Conservation (phyloP, 345 rosid species). For the Ceriops decandra region DNA sequence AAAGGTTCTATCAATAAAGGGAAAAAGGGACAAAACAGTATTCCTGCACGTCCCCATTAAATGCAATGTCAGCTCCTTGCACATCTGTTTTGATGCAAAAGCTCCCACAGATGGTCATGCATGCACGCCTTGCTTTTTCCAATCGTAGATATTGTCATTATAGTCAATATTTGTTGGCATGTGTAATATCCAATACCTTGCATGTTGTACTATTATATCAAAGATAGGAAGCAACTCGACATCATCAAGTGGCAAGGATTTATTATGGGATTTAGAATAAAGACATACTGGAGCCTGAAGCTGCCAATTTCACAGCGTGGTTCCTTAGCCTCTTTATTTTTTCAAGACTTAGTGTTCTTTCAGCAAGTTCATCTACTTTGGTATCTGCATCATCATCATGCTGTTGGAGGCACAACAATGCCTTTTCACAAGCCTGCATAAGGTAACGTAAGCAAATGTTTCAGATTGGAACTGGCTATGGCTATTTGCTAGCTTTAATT, state of each 20-base stretch:
- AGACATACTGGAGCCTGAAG: constrained; percentile 59
- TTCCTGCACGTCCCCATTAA: no score
- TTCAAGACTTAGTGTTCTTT: constrained; percentile 21
- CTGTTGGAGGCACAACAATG: constrained; percentile 40
- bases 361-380: constrained; percentile 21
- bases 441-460: constrained; percentile 2
- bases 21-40: no score
- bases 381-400: constrained; percentile 13
- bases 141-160: no score
- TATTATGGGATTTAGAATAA: background rate
- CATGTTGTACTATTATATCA: background rate
- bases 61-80: no score
- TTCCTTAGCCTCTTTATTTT: constrained; percentile 47
- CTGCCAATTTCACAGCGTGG: constrained; percentile 37
- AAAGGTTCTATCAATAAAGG: no score
- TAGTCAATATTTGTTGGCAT: no score
- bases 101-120: no score
- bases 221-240: background rate
- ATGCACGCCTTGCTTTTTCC: no score
- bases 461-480: background rate
- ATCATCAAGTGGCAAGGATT: background rate
- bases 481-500: no score
- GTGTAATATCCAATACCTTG: no score
- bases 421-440: constrained; percentile 61
- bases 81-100: no score